Conservation (phyloP, 164 flowering plant genomes). For the Macadamia integrifolia region DNA sequence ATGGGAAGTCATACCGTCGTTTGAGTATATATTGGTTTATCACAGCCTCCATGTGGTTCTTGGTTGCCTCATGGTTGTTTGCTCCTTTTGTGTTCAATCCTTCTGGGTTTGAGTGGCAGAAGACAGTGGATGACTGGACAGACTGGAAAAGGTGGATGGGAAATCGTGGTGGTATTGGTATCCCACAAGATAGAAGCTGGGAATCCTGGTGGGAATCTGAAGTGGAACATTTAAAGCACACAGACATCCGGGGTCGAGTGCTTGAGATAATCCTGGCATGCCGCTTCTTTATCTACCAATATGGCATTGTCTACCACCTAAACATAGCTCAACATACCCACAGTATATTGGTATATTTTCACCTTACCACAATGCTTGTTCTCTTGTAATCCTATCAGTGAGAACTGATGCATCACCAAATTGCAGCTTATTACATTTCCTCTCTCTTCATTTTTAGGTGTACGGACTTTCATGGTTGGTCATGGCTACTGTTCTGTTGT, state of each 20-base stretch:
- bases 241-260: conserved; percentile 51
- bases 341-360: conserved; percentile 15
- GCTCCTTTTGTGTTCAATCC: conserved; percentile 68
- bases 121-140: too few species aligned
- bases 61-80: conserved; percentile 73
- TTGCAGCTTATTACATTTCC: too few species aligned
- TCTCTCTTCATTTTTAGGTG: neutral
- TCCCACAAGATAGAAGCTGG: too few species aligned
- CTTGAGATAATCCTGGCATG: conserved; percentile 58
- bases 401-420: too few species aligned
- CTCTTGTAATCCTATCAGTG: too few species aligned
- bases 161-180: too few species aligned
- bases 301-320: conserved; percentile 77
- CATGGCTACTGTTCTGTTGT: too few species aligned
- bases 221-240: conserved; percentile 38
- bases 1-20: conserved; percentile 51
- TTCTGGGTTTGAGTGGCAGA: too few species aligned
- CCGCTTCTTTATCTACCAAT: conserved; percentile 70
- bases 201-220: too few species aligned
- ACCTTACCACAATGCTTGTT: too few species aligned
- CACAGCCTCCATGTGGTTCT: conserved; percentile 75
- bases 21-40: conserved; percentile 50
- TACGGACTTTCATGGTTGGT: neutral
- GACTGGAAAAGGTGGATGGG: too few species aligned
- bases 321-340: conserved; percentile 11